Conservation (phyloP, 805 yeast genomes). For the Starmerella vaccinii region DNA sequence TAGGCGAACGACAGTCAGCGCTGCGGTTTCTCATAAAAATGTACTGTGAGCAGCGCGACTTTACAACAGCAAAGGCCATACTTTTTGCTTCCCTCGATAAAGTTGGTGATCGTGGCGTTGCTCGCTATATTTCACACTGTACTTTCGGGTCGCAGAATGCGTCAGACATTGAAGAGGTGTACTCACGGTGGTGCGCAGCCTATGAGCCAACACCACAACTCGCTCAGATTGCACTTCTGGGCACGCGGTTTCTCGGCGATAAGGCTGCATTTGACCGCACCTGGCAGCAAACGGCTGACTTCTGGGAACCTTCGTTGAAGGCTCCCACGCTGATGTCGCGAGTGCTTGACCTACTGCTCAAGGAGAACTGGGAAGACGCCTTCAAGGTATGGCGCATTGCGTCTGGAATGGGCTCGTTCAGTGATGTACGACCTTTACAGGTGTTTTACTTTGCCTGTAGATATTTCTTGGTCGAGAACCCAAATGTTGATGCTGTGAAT, state of each 20-base stretch:
- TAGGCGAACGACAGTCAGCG: slow-evolving; percentile 15
- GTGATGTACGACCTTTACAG: background rate
- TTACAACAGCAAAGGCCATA: slow-evolving; percentile 21
- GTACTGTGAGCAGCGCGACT: slow-evolving; percentile 21
- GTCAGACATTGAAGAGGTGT: slow-evolving; percentile 14
- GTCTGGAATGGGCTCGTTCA: slow-evolving; percentile 1
- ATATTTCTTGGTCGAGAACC: slow-evolving; percentile 13
- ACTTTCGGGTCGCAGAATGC: slow-evolving; percentile 17
- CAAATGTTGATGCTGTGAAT: slow-evolving; percentile 10
- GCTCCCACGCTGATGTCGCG: slow-evolving; percentile 9
- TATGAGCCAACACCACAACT: slow-evolving; percentile 6
- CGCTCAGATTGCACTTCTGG: slow-evolving; percentile 16
- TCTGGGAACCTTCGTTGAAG: slow-evolving; percentile 12
- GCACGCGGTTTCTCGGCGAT: slow-evolving; percentile 18
- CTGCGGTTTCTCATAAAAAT: slow-evolving; percentile 14
- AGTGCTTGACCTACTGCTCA: slow-evolving; percentile 7
- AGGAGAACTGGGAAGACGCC: slow-evolving; percentile 12
- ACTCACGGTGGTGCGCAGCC: slow-evolving; percentile 1
- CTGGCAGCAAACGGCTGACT: slow-evolving; percentile 9
- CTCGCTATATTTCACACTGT: slow-evolving; percentile 14
- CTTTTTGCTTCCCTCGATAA: slow-evolving; percentile 11
- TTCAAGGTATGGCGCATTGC: slow-evolving; percentile 11
- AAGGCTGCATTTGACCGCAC: slow-evolving; percentile 2
- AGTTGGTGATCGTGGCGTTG: slow-evolving; percentile 12
- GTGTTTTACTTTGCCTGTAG: slow-evolving; percentile 11